A percentile compares a stretch with the other conserved stretches of the same genome.
These are phyloP conservation scores for Komagataella pastoris DNA, from an alignment of 805 yeast genomes.

Conservation along the genomic window DNA sequence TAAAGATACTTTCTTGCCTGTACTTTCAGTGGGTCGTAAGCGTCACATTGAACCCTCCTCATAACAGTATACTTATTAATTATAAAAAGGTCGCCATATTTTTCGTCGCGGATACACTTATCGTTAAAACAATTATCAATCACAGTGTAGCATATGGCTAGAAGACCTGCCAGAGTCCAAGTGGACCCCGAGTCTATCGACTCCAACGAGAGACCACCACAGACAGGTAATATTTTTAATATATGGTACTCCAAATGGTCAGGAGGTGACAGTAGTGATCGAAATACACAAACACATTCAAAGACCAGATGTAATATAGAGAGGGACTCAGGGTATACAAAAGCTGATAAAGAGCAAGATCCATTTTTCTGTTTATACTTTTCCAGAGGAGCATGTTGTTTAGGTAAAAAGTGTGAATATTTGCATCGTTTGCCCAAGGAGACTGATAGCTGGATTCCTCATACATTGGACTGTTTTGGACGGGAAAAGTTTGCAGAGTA, in stretches of 20 bases:
- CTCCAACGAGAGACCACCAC: conserved; percentile 56
- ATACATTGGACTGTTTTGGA: conserved; percentile 83
- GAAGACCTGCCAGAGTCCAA: conserved; percentile 57
- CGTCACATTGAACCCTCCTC: too few relatives aligned
- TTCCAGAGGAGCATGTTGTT: conserved; percentile 78
- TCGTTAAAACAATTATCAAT: neutral
- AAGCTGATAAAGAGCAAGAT: conserved; percentile 36
- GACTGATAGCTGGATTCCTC: conserved; percentile 37
- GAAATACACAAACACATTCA: conserved; percentile 21
- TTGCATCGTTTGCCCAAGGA: conserved; percentile 64
- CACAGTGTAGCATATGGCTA: neutral
- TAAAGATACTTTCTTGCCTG: too few relatives aligned
- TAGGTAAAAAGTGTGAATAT: conserved; percentile 65
- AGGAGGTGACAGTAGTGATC: conserved; percentile 48
- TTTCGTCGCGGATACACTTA: neutral
- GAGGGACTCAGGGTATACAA: conserved; percentile 65
- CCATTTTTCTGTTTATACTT: conserved; percentile 64
- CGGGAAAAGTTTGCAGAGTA: conserved; percentile 73
- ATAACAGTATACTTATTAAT: too few relatives aligned
- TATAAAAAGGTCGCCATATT: too few relatives aligned
- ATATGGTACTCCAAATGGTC: conserved; percentile 89
- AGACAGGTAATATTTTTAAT: conserved; percentile 70
- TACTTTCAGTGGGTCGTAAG: too few relatives aligned
- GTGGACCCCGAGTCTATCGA: conserved; percentile 47
- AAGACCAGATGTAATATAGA: conserved; percentile 48